Percentiles rank a stretch among this genome's conserved stretches.
phyloP scores from a whole-genome alignment of 2,329 filamentous ascomycete genomes.

The Beauveria sp. region DNA sequence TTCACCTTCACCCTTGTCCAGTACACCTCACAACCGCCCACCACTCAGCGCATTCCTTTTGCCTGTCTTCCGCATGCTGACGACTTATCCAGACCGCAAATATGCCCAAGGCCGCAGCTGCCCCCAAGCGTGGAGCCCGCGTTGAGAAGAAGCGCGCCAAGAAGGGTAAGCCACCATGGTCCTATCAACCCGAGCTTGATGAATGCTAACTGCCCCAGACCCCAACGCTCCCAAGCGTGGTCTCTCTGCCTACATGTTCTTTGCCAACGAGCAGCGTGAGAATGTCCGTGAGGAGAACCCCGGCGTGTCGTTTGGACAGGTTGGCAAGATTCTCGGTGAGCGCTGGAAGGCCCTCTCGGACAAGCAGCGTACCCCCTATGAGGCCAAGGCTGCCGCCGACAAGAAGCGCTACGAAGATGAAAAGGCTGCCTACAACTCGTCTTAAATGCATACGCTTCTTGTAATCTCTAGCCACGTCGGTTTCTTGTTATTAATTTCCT shows the following conservation, averaged over 20 bases:
- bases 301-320: slow-evolving; percentile 95
- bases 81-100: slow-evolving; percentile 26
- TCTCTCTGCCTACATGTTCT: slow-evolving; percentile 99
- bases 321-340: slow-evolving; percentile 96
- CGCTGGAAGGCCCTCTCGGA: slow-evolving; percentile 96
- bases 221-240: slow-evolving; percentile 98
- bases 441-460: slow-evolving; percentile 14
- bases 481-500: slow-evolving; percentile 27
- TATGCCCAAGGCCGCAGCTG: slow-evolving; percentile 51
- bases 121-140: slow-evolving; percentile 45
- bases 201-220: slow-evolving; percentile 45
- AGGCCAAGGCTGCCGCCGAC: slow-evolving; percentile 91
- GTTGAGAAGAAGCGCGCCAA: slow-evolving; percentile 48
- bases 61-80: not conserved
- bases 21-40: not conserved
- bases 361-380: slow-evolving; percentile 87
- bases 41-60: not conserved
- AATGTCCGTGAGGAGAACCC: slow-evolving; percentile 98
- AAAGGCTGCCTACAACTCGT: slow-evolving; percentile 76
- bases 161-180: slow-evolving; percentile 44
- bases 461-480: slow-evolving; percentile 17
- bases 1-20: slow-evolving; percentile 17
- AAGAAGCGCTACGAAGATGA: slow-evolving; percentile 99
- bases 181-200: not conserved
- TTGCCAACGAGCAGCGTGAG: slow-evolving; percentile 98